Evolutionary conservation across 768 basidiomycete genomes (phyloP), one percentile per base, ranked within the genome.

Genomic region (Mycena filopes): DNA sequence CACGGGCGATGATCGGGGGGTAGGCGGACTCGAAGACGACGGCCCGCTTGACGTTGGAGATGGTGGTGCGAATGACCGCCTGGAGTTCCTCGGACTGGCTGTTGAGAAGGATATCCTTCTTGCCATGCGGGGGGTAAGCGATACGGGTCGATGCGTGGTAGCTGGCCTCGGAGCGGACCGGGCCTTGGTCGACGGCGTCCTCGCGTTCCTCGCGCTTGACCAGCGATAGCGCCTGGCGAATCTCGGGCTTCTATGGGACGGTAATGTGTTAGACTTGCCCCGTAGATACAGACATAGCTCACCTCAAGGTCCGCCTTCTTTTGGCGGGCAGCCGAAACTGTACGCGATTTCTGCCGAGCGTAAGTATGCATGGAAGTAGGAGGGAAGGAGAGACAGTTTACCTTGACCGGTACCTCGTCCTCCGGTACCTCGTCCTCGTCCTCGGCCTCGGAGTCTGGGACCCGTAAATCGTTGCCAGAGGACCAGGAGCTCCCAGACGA

Each of bases 261-360:
- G n/a, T n/a, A n/a, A n/a, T n/a, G n/a, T n/a, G n/a, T n/a, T n/a
- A n/a, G n/a, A n/a, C n/a, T n/a, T n/a, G n/a, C n/a, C n/a, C n/a
- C n/a, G n/a, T n/a, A n/a, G n/a, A n/a, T n/a, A n/a, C n/a, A 21
- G 8, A 40, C 36, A n/a, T n/a, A n/a, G n/a, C n/a, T 31, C 41
- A 49, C 57, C 46, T 59, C 57, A 18, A 29, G 18, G 20, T 59
- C 47, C 0, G 57, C 57, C 36, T 48, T 11, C 25, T 49, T 38
- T n/a, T 59, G 57, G 11, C 25, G 46, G 31, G 46, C 46, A 10
- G 57, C 57, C 18, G 57, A 40, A 7, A 59, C 47, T 38, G 48
- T 59, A 11, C 5, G 20, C 0, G 23, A 1, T 41, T 54, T 54
- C 40, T 54, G 11, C 36, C n/a, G n/a, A n/a, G n/a, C n/a, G n/a